Evolutionary conservation across 495 filamentous ascomycete genomes (phyloP).

Genomic region (Neurospora sp.): DNA sequence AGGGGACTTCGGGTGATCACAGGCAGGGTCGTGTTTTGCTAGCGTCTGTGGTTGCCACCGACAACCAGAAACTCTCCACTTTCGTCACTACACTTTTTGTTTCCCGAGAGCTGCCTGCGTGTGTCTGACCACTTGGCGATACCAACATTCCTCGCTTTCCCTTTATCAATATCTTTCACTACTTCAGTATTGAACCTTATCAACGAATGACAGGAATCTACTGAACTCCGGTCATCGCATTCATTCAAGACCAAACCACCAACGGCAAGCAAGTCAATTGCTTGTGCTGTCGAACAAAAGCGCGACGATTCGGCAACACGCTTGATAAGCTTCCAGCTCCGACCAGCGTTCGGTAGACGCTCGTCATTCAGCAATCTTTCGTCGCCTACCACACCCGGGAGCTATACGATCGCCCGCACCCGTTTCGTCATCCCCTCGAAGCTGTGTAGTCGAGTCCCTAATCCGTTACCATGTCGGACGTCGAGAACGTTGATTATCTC

Average conservation of each 20-base stretch:
- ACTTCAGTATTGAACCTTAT: background rate
- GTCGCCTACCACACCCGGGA: background rate
- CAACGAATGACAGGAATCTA: background rate
- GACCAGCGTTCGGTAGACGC: background rate
- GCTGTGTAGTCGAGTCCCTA: background rate
- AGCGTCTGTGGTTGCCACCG: background rate
- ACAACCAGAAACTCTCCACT: background rate
- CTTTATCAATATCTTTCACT: background rate
- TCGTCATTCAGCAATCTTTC: background rate
- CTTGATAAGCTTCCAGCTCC: background rate
- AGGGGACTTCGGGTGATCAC: background rate
- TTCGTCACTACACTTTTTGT: background rate
- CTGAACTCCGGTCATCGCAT: background rate
- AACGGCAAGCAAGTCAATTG: background rate
- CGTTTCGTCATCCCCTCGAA: background rate
- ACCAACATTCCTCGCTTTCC: background rate
- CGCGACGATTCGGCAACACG: background rate
- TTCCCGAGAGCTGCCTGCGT: background rate
- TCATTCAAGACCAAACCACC: background rate
- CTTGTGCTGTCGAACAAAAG: background rate
- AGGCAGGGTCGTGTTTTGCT: background rate
- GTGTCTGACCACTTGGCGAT: background rate
- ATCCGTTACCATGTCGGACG: slow-evolving; percentile 43
- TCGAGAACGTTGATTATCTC: slow-evolving; percentile 70
- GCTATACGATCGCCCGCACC: background rate